Evolutionary conservation across 2,329 filamentous ascomycete species (phyloP).

Genomic region (Lachnellula cervina): DNA sequence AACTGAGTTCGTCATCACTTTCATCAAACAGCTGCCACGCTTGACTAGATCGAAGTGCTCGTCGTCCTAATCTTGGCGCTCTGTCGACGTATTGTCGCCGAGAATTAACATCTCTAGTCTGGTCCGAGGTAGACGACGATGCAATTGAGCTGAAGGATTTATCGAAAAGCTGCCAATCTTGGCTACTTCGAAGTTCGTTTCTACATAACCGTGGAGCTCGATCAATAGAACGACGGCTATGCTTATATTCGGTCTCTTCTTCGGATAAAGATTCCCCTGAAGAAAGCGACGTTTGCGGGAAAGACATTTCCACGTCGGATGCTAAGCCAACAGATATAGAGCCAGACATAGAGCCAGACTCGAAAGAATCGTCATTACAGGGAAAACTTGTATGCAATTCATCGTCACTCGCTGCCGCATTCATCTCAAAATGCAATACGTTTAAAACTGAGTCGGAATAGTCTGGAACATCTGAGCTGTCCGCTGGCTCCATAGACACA

Average conservation of each 20-base stretch:
- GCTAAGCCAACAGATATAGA: background rate
- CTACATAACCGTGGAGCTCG: conserved; percentile 8
- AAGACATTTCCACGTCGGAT: conserved; percentile 4
- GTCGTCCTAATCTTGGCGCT: conserved; percentile 16
- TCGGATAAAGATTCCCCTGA: conserved; percentile 4
- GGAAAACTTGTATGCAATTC: conserved; percentile 3
- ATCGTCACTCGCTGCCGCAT: conserved; percentile 2
- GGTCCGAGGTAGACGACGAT: conserved; percentile 4
- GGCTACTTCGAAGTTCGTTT: conserved; percentile 5
- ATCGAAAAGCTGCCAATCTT: conserved; percentile 13
- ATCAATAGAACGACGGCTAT: background rate
- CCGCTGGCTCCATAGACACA: background rate
- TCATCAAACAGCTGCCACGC: conserved; percentile 22
- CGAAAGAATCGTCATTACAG: background rate
- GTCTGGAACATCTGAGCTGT: background rate
- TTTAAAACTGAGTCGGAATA: background rate
- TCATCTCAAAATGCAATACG: too few relatives aligned
- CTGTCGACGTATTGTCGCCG: conserved; percentile 13
- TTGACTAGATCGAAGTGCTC: conserved; percentile 16
- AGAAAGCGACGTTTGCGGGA: conserved; percentile 5
- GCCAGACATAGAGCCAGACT: background rate
- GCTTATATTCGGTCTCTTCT: background rate
- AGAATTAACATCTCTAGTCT: background rate
- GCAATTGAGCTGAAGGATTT: conserved; percentile 10
- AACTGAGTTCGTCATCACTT: conserved; percentile 31